A percentile compares a stretch with the other conserved stretches of the same genome.
Evolutionary conservation across 306 rosid genomes (phyloP).

Genomic region (Cucumis melo): DNA sequence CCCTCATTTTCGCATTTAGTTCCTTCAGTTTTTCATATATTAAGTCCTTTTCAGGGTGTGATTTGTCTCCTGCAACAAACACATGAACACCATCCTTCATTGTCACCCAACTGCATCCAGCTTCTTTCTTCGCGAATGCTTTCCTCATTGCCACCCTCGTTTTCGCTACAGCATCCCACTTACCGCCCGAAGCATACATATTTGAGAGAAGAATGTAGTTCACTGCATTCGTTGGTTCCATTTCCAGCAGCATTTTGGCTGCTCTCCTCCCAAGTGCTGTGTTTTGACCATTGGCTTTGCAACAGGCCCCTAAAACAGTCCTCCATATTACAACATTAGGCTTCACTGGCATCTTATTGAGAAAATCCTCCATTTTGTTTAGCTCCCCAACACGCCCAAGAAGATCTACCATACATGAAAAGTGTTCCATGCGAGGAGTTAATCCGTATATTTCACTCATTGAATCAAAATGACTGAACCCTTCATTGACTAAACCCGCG

Average conservation of each 20-base stretch:
- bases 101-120: slow-evolving; percentile 88
- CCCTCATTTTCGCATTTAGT: slow-evolving; percentile 50
- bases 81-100: slow-evolving; percentile 94
- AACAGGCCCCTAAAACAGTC: slow-evolving; percentile 77
- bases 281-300: slow-evolving; percentile 47
- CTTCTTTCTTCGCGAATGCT: slow-evolving; percentile 76
- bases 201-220: slow-evolving; percentile 89
- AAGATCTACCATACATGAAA: slow-evolving; percentile 86
- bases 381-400: slow-evolving; percentile 74
- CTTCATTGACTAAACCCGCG: slow-evolving; percentile 72
- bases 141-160: slow-evolving; percentile 73
- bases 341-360: slow-evolving; percentile 56
- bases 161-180: slow-evolving; percentile 68
- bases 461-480: slow-evolving; percentile 52
- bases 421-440: slow-evolving; percentile 71
- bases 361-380: slow-evolving; percentile 51
- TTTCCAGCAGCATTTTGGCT: slow-evolving; percentile 54
- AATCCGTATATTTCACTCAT: slow-evolving; percentile 47
- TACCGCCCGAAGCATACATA: slow-evolving; percentile 70
- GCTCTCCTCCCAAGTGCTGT: slow-evolving; percentile 66
- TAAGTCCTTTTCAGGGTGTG: slow-evolving; percentile 59
- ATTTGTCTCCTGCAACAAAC: slow-evolving; percentile 77
- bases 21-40: slow-evolving; percentile 61
- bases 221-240: slow-evolving; percentile 73
- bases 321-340: slow-evolving; percentile 86